Evolutionary conservation across 257 asterid genomes (phyloP).

Genomic region (Solanum stenotomum): DNA sequence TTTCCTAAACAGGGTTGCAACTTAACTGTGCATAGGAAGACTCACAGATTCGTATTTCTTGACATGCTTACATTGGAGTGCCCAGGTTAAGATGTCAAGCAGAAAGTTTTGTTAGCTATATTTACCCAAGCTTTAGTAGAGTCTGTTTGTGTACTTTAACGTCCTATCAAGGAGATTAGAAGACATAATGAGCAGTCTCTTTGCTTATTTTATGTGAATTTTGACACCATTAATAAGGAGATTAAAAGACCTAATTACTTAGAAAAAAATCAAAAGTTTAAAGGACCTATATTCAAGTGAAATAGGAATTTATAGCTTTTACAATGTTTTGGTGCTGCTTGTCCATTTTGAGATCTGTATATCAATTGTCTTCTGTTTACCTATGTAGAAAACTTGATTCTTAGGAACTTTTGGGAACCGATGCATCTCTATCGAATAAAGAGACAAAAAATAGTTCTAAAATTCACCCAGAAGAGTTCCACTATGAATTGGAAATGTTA

Average conservation of each 20-base stretch:
- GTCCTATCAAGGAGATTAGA: neutral
- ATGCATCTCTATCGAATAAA: neutral
- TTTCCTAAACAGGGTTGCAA: conserved; percentile 73
- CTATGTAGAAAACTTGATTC: neutral
- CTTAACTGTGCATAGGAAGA: conserved; percentile 51
- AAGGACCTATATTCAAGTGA: neutral
- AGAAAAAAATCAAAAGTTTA: neutral
- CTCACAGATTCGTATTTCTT: conserved; percentile 53
- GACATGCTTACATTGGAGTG: conserved; percentile 52
- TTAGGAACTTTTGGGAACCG: neutral
- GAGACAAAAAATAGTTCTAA: neutral
- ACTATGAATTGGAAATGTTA: neutral
- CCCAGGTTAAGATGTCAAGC: conserved; percentile 39
- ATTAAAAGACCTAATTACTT: neutral
- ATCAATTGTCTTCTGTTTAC: neutral
- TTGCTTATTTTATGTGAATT: neutral
- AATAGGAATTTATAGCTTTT: neutral
- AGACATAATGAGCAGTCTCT: neutral
- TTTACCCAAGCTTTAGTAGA: neutral
- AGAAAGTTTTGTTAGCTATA: neutral
- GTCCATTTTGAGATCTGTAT: neutral
- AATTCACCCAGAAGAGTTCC: neutral
- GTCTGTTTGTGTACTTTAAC: neutral
- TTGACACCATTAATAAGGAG: neutral
- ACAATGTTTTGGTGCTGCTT: neutral